A percentile compares a stretch with the other conserved stretches of the same genome.
Evolutionary conservation across 352 stramenopile species (phyloP).

Genomic region (Phytophthora kernoviae): DNA sequence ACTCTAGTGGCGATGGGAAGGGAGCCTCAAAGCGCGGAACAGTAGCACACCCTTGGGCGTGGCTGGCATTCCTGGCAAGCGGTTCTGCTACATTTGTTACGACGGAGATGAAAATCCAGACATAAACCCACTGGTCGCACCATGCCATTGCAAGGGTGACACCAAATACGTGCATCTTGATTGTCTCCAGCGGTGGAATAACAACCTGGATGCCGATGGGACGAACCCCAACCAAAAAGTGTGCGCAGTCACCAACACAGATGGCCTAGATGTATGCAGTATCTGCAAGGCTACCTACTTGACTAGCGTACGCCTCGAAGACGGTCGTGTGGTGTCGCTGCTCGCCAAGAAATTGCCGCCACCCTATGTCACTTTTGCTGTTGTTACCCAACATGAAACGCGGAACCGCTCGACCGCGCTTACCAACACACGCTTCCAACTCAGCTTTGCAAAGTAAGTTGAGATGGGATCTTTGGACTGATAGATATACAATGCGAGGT

Average conservation of each 20-base stretch:
- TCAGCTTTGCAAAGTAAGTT: conserved; percentile 90
- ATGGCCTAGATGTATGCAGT: conserved; percentile 87
- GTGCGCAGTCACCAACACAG: conserved; percentile 90
- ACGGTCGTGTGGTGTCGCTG: conserved; percentile 85
- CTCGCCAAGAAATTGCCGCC: conserved; percentile 87
- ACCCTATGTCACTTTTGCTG: conserved; percentile 91
- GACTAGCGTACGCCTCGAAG: conserved; percentile 86
- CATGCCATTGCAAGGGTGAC: conserved; percentile 92
- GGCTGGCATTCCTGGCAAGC: conserved; percentile 47
- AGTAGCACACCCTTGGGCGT: conserved; percentile 49
- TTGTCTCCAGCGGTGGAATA: conserved; percentile 93
- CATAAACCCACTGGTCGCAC: conserved; percentile 88
- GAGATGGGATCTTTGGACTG: not conserved
- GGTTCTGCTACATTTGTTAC: conserved; percentile 94
- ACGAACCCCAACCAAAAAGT: conserved; percentile 87
- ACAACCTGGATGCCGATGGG: conserved; percentile 81
- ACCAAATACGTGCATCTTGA: conserved; percentile 93
- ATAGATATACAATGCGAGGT: conserved; percentile 6
- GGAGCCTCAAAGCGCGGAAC: conserved; percentile 12
- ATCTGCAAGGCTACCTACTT: conserved; percentile 93
- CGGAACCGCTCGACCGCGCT: conserved; percentile 80
- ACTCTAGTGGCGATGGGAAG: conserved; percentile 18
- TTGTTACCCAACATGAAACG: conserved; percentile 91
- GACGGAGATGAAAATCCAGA: conserved; percentile 87
- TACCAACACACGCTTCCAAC: conserved; percentile 92